Evolutionary conservation across 768 basidiomycete genomes (phyloP), one percentile per base, ranked within the genome.

Genomic region (Roridomyces roridus): DNA sequence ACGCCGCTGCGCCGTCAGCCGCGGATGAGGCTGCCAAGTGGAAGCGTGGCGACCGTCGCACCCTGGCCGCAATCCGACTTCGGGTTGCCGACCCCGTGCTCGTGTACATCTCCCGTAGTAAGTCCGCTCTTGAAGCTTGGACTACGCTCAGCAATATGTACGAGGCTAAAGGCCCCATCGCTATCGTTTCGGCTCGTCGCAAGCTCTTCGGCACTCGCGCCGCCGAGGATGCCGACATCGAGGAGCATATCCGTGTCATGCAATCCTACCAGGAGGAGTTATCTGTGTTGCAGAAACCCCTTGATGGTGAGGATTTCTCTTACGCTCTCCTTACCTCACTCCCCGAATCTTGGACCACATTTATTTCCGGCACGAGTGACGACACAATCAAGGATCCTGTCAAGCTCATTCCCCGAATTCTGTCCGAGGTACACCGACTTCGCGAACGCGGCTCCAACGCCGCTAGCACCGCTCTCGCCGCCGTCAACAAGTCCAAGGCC

Each of bases 161-260:
- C 50, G 67, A 67, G 45, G 43, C 64, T 17, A 49, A 60, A 34
- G 70, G 70, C 7, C 55, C 66, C 12, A 48, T 66, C 5, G 66
- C 60, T 9, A 55, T 70, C 18, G 46, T 70, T 14, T 48, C 51
- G 5, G 44, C 58, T 0, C 60, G 62, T 1, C 61, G 68, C 23
- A 64, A 67, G 36, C 46, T 72, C 36, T 65, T 59, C 40, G 46
- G 57, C 6, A 45, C 62, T 18, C 29, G 39, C 14, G 63, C 59
- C 45, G 43, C 64, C 29, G 71, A 72, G 10, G 68, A 56, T 20
- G 57, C 59, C 20, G 64, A 70, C 42, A 63, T 74, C 35, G 66
- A 69, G 14, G 65, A 65, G 26, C 70, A 70, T 51, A 55, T 72
- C 11, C 55, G 59, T 2, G 25, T 47, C 25, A 67, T 72, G 62